Evolutionary conservation across 2,329 filamentous ascomycete genomes (phyloP).

Genomic region (Kalaharituber pfeilii): DNA sequence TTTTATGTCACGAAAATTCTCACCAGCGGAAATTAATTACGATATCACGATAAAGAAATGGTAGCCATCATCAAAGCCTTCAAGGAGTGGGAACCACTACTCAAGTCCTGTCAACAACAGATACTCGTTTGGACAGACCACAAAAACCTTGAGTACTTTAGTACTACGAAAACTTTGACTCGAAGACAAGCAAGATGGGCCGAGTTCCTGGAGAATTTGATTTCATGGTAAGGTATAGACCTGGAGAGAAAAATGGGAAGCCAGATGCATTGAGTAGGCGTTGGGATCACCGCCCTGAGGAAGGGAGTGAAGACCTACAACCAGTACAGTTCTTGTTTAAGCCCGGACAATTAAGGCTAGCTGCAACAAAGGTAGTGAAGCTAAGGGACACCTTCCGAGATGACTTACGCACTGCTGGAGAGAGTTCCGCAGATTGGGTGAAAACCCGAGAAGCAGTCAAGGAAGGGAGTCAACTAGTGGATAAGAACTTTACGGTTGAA

Average conservation of each 20-base stretch:
- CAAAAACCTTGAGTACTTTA: conserved; percentile 24
- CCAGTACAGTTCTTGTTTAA: conserved; percentile 1
- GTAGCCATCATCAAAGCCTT: conserved; percentile 19
- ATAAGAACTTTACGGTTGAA: background rate
- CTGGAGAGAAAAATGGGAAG: conserved; percentile 16
- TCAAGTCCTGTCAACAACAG: conserved; percentile 11
- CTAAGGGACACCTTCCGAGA: background rate
- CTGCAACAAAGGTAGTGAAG: background rate
- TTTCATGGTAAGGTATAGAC: conserved; percentile 23
- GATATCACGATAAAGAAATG: conserved; percentile 19
- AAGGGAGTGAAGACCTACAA: background rate
- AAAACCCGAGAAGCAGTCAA: background rate
- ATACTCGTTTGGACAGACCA: conserved; percentile 23
- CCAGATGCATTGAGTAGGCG: conserved; percentile 8
- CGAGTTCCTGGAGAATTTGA: conserved; percentile 19
- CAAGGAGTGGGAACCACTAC: conserved; percentile 21
- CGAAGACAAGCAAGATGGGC: conserved; percentile 22
- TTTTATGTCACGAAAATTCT: conserved; percentile 1
- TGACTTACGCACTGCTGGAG: background rate
- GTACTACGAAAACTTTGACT: conserved; percentile 23
- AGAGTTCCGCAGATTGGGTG: background rate
- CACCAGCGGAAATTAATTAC: conserved; percentile 12
- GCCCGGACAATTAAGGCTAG: conserved; percentile 5
- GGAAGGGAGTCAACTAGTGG: background rate
- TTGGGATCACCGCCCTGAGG: conserved; percentile 4